These are phyloP conservation scores for Diaporthe eres DNA, from an alignment of 2,329 filamentous ascomycete species.

Conservation along the genomic window DNA sequence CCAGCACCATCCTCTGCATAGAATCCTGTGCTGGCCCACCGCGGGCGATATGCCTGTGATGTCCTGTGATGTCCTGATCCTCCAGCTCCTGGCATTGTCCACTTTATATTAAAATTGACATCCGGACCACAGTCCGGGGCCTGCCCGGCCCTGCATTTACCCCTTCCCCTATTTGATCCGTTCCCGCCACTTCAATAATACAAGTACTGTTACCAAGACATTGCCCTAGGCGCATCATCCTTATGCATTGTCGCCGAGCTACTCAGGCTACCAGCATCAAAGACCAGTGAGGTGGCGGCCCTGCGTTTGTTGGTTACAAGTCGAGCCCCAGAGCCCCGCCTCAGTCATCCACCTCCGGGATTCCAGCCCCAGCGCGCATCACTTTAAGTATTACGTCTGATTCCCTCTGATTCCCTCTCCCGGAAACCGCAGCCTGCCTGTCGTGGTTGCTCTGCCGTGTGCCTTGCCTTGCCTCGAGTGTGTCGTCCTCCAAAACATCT, in stretches of 20 bases:
- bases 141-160: constrained; percentile 37
- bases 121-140: constrained; percentile 37
- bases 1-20: constrained; percentile 8
- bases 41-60: not conserved
- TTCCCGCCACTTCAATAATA: constrained; percentile 33
- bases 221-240: constrained; percentile 29
- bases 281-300: constrained; percentile 25
- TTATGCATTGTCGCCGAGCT: constrained; percentile 38
- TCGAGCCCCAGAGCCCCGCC: constrained; percentile 28
- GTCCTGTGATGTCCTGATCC: constrained; percentile 28
- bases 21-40: not conserved
- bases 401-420: not conserved
- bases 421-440: constrained; percentile 9
- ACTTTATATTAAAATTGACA: constrained; percentile 42
- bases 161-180: constrained; percentile 31
- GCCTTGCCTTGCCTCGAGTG: constrained; percentile 5
- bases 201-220: constrained; percentile 14
- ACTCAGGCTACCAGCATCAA: constrained; percentile 27
- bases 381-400: constrained; percentile 18
- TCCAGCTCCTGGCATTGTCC: constrained; percentile 39
- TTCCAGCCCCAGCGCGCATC: constrained; percentile 24
- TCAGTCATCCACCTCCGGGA: constrained; percentile 30
- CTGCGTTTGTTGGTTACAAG: constrained; percentile 27
- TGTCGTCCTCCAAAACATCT: not conserved
- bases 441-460: constrained; percentile 11